These are phyloP conservation scores for Cyanodermella asteris DNA, from an alignment of 2,329 filamentous ascomycete genomes.

Conservation along the genomic window DNA sequence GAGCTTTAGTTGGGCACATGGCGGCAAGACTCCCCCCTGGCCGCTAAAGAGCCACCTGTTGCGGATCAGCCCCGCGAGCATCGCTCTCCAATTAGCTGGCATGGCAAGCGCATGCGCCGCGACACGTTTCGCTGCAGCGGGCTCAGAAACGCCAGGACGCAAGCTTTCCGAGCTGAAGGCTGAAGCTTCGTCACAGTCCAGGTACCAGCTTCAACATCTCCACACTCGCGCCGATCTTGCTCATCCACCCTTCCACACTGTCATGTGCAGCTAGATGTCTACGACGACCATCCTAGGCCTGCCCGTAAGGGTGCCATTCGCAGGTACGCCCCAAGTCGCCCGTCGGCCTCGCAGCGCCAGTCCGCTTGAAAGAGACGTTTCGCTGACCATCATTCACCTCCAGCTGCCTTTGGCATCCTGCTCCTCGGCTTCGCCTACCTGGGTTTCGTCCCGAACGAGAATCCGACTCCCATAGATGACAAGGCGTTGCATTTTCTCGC, in stretches of 20 bases:
- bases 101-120: slow-evolving; percentile 1
- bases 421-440: slow-evolving; percentile 56
- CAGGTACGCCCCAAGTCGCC: slow-evolving; percentile 36
- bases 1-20: too few relatives aligned
- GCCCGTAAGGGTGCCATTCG: slow-evolving; percentile 75
- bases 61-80: too few relatives aligned
- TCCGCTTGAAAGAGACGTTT: background rate
- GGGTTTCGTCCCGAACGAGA: slow-evolving; percentile 48
- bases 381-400: slow-evolving; percentile 1
- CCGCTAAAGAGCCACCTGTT: too few relatives aligned
- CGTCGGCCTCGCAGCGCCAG: slow-evolving; percentile 1
- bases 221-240: too few relatives aligned
- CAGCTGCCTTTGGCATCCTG: slow-evolving; percentile 45
- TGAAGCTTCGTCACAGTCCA: too few relatives aligned
- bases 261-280: too few relatives aligned
- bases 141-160: background rate
- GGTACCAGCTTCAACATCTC: too few relatives aligned
- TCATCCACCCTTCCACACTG: too few relatives aligned
- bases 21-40: too few relatives aligned
- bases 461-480: too few relatives aligned
- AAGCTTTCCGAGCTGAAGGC: too few relatives aligned
- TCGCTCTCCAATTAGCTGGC: too few relatives aligned
- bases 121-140: background rate
- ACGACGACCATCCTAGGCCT: slow-evolving; percentile 30
- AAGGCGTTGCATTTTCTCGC: slow-evolving; percentile 71